phyloP scores from a whole-genome alignment of 495 filamentous ascomycete species.

The Chaetomium tenue region DNA sequence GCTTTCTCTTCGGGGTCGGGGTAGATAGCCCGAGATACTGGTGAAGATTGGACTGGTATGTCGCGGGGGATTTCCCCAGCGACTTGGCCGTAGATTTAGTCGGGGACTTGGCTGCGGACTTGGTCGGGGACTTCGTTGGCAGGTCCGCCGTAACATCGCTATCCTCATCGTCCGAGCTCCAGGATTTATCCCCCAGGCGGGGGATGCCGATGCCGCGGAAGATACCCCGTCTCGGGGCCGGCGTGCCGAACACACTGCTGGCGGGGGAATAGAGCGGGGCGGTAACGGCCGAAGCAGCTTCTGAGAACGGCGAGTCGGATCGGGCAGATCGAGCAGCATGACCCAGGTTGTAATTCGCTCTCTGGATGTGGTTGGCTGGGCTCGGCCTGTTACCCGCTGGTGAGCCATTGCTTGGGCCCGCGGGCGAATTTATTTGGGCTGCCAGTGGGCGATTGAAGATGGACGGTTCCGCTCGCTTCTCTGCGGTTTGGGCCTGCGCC shows the following conservation, averaged over 20 bases:
- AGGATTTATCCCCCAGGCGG: not conserved
- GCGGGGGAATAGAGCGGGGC: not conserved
- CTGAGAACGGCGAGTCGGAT: conserved; percentile 1
- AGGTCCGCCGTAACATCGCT: not conserved
- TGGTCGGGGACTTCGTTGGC: not conserved
- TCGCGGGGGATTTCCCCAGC: too few species aligned
- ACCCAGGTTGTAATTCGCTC: too few species aligned
- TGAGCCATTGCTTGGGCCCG: not conserved
- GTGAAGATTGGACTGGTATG: too few species aligned
- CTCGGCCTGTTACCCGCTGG: not conserved
- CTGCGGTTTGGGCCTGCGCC: conserved; percentile 25
- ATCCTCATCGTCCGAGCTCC: conserved; percentile 4
- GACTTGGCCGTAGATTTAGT: too few species aligned
- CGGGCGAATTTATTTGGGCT: not conserved
- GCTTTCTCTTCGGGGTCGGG: conserved; percentile 11
- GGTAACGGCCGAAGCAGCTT: not conserved
- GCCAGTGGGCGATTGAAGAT: not conserved
- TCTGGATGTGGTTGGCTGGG: too few species aligned
- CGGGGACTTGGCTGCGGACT: too few species aligned
- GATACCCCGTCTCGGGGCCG: conserved; percentile 5
- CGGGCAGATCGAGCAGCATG: not conserved
- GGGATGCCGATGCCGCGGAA: conserved; percentile 15
- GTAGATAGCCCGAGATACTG: not conserved
- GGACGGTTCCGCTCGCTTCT: not conserved
- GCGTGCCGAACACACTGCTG: conserved; percentile 10